Base-by-base conservation (phyloP, 2,329 filamentous ascomycete species). In the Epichloe sibirici region DNA sequence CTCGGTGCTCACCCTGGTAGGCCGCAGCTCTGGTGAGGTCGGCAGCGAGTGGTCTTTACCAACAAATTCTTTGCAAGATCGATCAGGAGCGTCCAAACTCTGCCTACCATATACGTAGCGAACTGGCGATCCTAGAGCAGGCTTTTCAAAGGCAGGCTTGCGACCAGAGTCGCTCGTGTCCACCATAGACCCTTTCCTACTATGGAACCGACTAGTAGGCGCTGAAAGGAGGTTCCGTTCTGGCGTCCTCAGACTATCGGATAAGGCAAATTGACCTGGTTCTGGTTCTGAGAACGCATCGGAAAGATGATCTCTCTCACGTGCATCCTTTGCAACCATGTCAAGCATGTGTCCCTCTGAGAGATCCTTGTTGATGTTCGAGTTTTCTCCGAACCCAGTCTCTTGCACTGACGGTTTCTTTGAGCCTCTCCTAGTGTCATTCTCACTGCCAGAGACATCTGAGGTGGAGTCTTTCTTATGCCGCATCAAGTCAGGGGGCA, bases 261-360 rank as follows among this genome's bases (percentile, higher is more conserved):
- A 37, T 62, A 61, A 15, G 65, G 59, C 54, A 71, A 70, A n/a
- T 5, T 35, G 28, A 34, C 28, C 13, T 66, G 62, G 38, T 63
- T 60, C 52, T 63, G 64, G 1, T 3, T 63, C 65, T 49, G 65
- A 61, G 11, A 57, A 58, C 13, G 63, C 57, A n/a, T 65, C 61
- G 1, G 61, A 59, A n/a, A 67, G 59, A 5, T 46, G 37, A 25
- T 73, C 71, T 42, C 69, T 67, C 44, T 73, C 71, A 12, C 66
- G 65, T 5, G 71, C 72, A 61, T 83, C 79, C 55, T 73, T 73
- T 5, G 75, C 75, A 55, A 82, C 72, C 69, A 81, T 76, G 53
- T 82, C 78, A 53, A 75, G 66, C 78, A 83, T 82, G 60, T 82
- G 79, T 61, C 78, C 81, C 56, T 81, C 77, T 12, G 83, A 65